A percentile compares a stretch with the other conserved stretches of the same genome.
Conservation (phyloP, 495 filamentous ascomycete species). For the Thermothielavioides terrestris region DNA sequence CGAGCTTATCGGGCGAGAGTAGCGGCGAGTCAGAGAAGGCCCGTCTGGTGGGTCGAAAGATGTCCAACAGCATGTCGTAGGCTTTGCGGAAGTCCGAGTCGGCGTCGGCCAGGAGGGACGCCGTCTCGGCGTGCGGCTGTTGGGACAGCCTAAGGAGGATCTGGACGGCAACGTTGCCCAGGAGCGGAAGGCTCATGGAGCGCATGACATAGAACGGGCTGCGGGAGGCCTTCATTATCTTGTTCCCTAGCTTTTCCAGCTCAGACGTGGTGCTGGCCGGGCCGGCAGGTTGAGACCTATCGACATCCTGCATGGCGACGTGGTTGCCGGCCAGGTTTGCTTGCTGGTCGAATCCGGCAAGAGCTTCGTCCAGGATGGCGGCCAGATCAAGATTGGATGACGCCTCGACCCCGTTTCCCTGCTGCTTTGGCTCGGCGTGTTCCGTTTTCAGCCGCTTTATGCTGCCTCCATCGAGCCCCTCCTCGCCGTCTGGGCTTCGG, state of each 20-base stretch:
- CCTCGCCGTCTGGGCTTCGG: conserved; percentile 23
- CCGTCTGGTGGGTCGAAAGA: conserved; percentile 75
- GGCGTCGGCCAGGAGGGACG: conserved; percentile 60
- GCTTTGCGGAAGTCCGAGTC: conserved; percentile 70
- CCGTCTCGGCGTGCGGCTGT: conserved; percentile 50
- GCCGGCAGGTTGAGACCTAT: background rate
- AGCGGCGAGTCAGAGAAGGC: conserved; percentile 63
- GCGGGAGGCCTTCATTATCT: conserved; percentile 24
- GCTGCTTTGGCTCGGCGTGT: conserved; percentile 1
- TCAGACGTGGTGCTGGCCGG: conserved; percentile 8
- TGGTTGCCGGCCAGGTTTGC: background rate
- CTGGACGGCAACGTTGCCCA: conserved; percentile 39
- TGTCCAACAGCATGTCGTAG: conserved; percentile 68
- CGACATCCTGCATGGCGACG: conserved; percentile 20
- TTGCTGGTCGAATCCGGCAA: conserved; percentile 17
- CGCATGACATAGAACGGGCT: conserved; percentile 26
- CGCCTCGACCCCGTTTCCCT: no score
- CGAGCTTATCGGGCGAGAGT: conserved; percentile 66
- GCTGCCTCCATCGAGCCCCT: conserved; percentile 15
- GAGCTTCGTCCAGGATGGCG: conserved; percentile 21
- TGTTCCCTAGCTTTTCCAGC: conserved; percentile 15
- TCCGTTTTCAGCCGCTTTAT: conserved; percentile 33
- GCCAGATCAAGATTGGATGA: conserved; percentile 14
- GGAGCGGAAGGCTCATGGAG: conserved; percentile 33
- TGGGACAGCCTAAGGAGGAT: conserved; percentile 38